Conservation (phyloP, 306 rosid species). For the Vigna radiata region DNA sequence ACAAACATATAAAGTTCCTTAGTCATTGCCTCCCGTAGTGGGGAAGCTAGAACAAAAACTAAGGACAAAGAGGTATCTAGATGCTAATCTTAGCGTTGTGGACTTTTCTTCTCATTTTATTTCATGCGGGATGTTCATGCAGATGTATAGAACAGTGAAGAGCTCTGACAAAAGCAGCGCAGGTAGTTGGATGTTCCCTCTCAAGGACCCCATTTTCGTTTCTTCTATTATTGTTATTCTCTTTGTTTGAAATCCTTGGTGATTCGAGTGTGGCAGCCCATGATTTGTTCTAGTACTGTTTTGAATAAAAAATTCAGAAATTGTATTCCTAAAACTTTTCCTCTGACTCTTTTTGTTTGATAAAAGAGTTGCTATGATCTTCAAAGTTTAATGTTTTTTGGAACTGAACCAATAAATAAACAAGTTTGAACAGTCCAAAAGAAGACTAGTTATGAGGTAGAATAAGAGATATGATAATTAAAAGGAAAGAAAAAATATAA, state of each 20-base stretch:
- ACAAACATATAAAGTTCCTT: background rate
- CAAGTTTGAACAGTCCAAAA: background rate
- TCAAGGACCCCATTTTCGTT: constrained; percentile 44
- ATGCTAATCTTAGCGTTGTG: constrained; percentile 46
- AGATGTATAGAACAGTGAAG: constrained; percentile 99
- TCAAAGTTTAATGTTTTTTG: background rate
- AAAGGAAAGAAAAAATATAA: background rate
- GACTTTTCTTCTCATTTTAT: constrained; percentile 47
- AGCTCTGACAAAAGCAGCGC: constrained; percentile 73
- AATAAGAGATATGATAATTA: background rate
- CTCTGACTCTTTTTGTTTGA: background rate
- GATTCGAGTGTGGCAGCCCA: constrained; percentile 56
- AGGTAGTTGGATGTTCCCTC: constrained; percentile 65
- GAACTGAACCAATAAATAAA: too few relatives aligned
- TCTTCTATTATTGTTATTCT: constrained; percentile 52
- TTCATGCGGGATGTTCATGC: constrained; percentile 58
- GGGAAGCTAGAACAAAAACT: constrained; percentile 57
- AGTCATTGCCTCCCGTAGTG: constrained; percentile 34
- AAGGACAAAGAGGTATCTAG: constrained; percentile 67
- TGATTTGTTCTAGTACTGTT: constrained; percentile 49
- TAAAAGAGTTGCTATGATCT: background rate
- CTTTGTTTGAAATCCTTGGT: constrained; percentile 53
- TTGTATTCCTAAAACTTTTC: background rate
- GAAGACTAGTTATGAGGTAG: background rate
- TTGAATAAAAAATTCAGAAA: constrained; percentile 34